Conservation (phyloP, 2,329 filamentous ascomycete species). For the Pseudogymnoascus sp. region DNA sequence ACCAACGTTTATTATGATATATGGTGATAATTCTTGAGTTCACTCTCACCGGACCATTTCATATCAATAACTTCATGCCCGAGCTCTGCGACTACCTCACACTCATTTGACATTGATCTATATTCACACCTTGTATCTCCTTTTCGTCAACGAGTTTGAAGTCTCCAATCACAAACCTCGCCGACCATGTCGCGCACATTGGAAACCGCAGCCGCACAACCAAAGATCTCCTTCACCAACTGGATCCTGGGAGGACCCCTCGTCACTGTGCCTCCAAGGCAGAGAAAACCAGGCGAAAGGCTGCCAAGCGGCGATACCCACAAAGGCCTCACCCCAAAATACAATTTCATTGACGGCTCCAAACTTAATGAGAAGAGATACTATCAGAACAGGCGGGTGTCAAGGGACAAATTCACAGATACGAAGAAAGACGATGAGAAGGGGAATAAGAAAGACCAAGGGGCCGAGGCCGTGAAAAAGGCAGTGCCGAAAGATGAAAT, state of each 20-base stretch:
- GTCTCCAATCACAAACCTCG: neutral
- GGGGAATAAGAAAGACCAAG: neutral
- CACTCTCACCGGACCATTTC: neutral
- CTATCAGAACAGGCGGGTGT: neutral
- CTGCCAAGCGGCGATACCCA: neutral
- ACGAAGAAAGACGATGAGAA: slow-evolving; percentile 8
- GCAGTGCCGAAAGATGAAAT: neutral
- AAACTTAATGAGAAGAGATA: neutral
- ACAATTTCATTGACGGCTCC: neutral
- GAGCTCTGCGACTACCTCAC: neutral
- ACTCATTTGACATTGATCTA: neutral
- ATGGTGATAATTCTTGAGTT: neutral
- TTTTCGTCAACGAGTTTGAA: neutral
- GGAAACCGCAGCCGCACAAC: neutral
- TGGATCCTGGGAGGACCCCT: slow-evolving; percentile 24
- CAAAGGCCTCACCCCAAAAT: neutral
- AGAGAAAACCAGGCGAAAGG: neutral
- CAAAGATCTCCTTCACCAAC: slow-evolving; percentile 22
- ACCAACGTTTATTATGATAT: neutral
- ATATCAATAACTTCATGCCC: neutral
- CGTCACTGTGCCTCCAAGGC: neutral
- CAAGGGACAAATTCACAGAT: neutral
- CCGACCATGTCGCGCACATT: neutral
- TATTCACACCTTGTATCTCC: neutral
- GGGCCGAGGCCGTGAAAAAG: slow-evolving; percentile 1